Evolutionary conservation across 306 rosid species (phyloP), one percentile per base, ranked within the genome.

Genomic region (Corylus americana): DNA sequence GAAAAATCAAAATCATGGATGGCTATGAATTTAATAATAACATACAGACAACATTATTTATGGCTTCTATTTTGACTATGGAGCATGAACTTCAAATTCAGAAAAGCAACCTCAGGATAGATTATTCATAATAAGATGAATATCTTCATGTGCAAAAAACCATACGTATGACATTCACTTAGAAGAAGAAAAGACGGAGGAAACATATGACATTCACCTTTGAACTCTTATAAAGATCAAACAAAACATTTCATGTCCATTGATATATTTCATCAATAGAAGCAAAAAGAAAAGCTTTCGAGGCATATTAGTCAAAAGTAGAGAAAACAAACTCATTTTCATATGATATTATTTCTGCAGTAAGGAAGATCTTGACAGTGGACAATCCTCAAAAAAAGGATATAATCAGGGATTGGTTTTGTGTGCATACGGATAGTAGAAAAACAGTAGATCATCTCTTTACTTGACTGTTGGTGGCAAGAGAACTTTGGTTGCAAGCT

Each of bases 21-120:
- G 72, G 72, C 74, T 49, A 37, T 55, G 69, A 55, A 44, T 11
- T 74, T n/a, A 25, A 22, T 25, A 13, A 70, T 50, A 49, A 58
- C 14, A 64, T 31, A 59, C 59, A 51, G 22, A 77, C 29, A 44
- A 44, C 57, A 44, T 10, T 62, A 31, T 16, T 27, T 22, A 3
- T 53, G 58, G 25, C 3, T 54, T 18, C 39, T 35, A 39, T 8
- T 62, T 11, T 5, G 16, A 47, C 9, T 74, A 27, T 57, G 12
- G 10, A 8, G 9, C 22, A 17, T 8, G 20, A 8, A 44, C 9
- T 64, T 42, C 31, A 48, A 35, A 55, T 13, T 76, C 63, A 63
- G 22, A 69, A 42, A 69, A 68, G 69, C 18, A 2, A 7, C 29
- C 69, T 29, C 6, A 27, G 10, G 44, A 62, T 62, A 27, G n/a